phyloP scores from a whole-genome alignment of 2,329 filamentous ascomycete genomes.

The Hymenoscyphus fraxineus region DNA sequence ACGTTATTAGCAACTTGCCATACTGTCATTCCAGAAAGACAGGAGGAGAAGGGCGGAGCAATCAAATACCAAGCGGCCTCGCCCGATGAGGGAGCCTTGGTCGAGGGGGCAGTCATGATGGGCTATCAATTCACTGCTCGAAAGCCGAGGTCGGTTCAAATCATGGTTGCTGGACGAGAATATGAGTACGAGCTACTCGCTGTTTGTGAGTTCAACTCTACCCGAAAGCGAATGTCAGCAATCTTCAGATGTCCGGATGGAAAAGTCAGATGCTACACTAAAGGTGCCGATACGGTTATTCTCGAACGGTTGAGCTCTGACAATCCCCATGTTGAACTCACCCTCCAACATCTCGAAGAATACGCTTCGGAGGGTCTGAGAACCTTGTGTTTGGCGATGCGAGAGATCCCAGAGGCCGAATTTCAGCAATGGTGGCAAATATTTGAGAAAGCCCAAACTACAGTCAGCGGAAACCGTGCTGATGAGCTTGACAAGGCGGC shows the following conservation, averaged over 20 bases:
- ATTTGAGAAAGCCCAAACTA: slow-evolving; percentile 83
- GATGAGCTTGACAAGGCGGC: slow-evolving; percentile 97
- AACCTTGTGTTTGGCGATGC: slow-evolving; percentile 91
- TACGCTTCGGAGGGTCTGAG: slow-evolving; percentile 95
- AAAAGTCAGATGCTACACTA: slow-evolving; percentile 89
- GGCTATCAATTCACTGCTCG: slow-evolving; percentile 90
- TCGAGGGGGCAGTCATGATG: slow-evolving; percentile 80
- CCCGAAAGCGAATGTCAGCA: slow-evolving; percentile 94
- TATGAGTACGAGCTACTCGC: slow-evolving; percentile 86
- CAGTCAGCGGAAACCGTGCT: slow-evolving; percentile 84
- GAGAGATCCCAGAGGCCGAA: slow-evolving; percentile 85
- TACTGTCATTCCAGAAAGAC: slow-evolving; percentile 91
- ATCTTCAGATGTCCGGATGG: slow-evolving; percentile 96
- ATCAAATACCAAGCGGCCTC: slow-evolving; percentile 99
- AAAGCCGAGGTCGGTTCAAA: slow-evolving; percentile 83
- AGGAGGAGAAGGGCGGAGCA: slow-evolving; percentile 68
- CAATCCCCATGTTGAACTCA: slow-evolving; percentile 85
- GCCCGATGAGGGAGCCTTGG: slow-evolving; percentile 93
- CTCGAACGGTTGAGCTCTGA: slow-evolving; percentile 80
- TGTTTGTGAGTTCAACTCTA: slow-evolving; percentile 99
- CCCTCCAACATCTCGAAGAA: slow-evolving; percentile 92
- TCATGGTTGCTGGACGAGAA: slow-evolving; percentile 68
- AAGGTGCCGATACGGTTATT: slow-evolving; percentile 97
- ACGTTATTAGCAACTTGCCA: slow-evolving; percentile 86
- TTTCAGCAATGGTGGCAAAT: slow-evolving; percentile 83